Conservation (phyloP, 192 early-diverging fungal species). For the Umbelopsis vinacea region DNA sequence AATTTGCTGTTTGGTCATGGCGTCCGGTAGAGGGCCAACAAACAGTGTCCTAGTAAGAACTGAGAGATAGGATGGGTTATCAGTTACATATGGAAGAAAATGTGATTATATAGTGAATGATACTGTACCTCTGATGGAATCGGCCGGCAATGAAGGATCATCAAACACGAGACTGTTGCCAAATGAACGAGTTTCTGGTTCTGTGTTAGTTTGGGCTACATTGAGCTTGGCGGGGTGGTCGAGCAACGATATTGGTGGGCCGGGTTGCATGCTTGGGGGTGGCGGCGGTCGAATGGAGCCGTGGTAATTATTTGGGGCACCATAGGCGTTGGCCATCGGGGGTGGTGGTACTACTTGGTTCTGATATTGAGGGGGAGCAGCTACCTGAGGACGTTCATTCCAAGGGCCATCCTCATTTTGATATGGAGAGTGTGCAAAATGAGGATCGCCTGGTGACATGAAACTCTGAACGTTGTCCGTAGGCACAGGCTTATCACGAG, state of each 20-base stretch:
- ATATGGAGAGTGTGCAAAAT: not conserved
- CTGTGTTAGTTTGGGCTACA: not conserved
- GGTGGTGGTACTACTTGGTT: conserved; percentile 11
- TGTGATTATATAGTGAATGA: not conserved
- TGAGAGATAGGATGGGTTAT: not conserved
- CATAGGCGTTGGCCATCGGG: not conserved
- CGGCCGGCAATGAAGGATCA: conserved; percentile 32
- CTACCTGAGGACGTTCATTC: not conserved
- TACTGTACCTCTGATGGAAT: conserved; percentile 36
- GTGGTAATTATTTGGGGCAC: not conserved
- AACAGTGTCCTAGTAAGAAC: conserved; percentile 44
- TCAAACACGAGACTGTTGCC: conserved; percentile 6
- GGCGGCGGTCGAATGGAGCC: not conserved
- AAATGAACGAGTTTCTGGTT: not conserved
- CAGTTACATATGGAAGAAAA: not conserved
- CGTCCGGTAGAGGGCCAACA: conserved; percentile 37
- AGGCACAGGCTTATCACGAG: not conserved
- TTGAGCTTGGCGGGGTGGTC: conserved; percentile 6
- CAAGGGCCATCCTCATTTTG: not conserved
- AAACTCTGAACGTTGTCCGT: not conserved
- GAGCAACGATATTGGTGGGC: conserved; percentile 14
- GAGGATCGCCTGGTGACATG: not conserved
- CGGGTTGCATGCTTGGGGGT: not conserved
- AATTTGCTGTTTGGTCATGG: conserved; percentile 34
- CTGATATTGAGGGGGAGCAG: not conserved